phyloP scores from a whole-genome alignment of 2,329 filamentous ascomycete genomes.

The Exophiala mesophila region DNA sequence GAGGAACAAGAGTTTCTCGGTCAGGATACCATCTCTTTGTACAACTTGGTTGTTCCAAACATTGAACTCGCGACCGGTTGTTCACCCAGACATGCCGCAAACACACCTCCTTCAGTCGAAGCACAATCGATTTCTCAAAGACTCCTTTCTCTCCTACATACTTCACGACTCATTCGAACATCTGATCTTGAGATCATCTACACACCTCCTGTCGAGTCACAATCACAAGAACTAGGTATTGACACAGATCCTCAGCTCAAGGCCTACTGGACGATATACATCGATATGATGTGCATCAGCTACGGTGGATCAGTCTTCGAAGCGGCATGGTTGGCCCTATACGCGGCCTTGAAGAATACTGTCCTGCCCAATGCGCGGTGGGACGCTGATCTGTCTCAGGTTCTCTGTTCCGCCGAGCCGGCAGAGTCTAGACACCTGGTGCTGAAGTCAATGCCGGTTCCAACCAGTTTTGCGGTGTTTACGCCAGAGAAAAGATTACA shows the following conservation, averaged over 20 bases:
- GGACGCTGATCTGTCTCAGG: conserved; percentile 73
- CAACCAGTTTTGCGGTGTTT: conserved; percentile 75
- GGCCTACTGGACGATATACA: conserved; percentile 91
- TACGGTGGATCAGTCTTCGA: conserved; percentile 73
- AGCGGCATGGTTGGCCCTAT: conserved; percentile 76
- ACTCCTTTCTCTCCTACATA: conserved; percentile 70
- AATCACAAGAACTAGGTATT: conserved; percentile 32
- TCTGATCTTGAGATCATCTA: conserved; percentile 71
- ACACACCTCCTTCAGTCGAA: conserved; percentile 62
- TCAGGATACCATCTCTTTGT: conserved; percentile 29
- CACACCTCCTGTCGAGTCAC: conserved; percentile 37
- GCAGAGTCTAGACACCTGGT: conserved; percentile 31
- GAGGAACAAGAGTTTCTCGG: conserved; percentile 42
- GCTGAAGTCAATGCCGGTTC: conserved; percentile 62
- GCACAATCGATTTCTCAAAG: conserved; percentile 83
- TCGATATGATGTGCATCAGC: conserved; percentile 91
- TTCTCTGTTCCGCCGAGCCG: conserved; percentile 64
- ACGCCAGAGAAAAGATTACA: conserved; percentile 55
- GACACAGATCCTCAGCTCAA: conserved; percentile 56
- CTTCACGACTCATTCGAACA: conserved; percentile 60
- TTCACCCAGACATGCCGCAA: conserved; percentile 77
- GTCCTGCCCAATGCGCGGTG: conserved; percentile 73
- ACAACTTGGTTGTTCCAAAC: conserved; percentile 82
- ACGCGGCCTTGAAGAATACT: conserved; percentile 76
- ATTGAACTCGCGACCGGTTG: conserved; percentile 88